Percentiles rank a stretch among this genome's conserved stretches.
These are phyloP conservation scores for Nothopassalora personata DNA, from an alignment of 2,329 filamentous ascomycete species.

Conservation along the genomic window DNA sequence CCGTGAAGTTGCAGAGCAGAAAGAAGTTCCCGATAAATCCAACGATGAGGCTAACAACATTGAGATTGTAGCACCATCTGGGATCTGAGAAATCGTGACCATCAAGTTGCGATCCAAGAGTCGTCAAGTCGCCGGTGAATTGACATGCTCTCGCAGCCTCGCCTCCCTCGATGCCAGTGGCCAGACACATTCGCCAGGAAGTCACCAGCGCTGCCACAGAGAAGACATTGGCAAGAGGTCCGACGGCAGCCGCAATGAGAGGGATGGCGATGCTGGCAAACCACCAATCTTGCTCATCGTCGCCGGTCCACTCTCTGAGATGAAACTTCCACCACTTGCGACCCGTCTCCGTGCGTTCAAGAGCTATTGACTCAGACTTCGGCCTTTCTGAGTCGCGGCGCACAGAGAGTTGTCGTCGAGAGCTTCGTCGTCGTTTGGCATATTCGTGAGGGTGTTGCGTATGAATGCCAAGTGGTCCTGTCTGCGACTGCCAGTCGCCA, in stretches of 20 bases:
- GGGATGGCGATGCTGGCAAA: conserved; percentile 35
- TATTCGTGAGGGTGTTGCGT: conserved; percentile 7
- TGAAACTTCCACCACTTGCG: conserved; percentile 22
- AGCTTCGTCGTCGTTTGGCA: conserved; percentile 14
- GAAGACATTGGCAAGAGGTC: conserved; percentile 80
- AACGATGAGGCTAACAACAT: conserved; percentile 69
- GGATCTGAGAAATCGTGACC: conserved; percentile 63
- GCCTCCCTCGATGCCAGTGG: conserved; percentile 38
- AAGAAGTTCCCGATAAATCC: conserved; percentile 76
- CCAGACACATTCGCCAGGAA: conserved; percentile 63
- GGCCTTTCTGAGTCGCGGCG: conserved; percentile 5
- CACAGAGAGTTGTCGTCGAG: conserved; percentile 1
- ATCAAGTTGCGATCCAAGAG: conserved; percentile 44
- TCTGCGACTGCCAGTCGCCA: background rate
- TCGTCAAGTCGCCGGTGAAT: conserved; percentile 19
- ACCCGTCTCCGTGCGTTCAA: conserved; percentile 9
- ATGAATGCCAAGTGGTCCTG: conserved; percentile 10
- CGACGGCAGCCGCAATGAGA: conserved; percentile 76
- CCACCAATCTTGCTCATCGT: conserved; percentile 34
- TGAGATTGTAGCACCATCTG: conserved; percentile 66
- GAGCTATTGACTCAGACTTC: conserved; percentile 12
- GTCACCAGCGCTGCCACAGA: conserved; percentile 81
- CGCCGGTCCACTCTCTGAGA: conserved; percentile 30
- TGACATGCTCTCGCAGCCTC: conserved; percentile 34
- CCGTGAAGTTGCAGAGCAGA: conserved; percentile 81